A percentile compares a stretch with the other conserved stretches of the same genome.
These are phyloP conservation scores for Escovopsis sp. DNA, from an alignment of 2,329 filamentous ascomycete species.

Conservation along the genomic window DNA sequence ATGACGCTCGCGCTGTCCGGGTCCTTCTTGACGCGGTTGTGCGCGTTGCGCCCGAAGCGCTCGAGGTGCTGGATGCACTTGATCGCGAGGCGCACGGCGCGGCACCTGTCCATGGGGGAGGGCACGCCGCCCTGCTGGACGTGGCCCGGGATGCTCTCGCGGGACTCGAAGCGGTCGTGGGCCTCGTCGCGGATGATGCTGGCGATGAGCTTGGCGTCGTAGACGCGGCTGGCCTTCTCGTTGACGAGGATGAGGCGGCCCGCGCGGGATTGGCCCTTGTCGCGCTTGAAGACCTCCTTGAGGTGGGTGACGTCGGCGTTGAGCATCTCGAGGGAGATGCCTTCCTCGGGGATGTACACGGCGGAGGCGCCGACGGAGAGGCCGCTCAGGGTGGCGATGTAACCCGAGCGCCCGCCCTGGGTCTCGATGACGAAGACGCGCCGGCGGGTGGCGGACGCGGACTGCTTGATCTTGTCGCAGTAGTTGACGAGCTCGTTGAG, in stretches of 20 bases:
- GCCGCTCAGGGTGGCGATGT: constrained; percentile 80
- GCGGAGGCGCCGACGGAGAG: constrained; percentile 83
- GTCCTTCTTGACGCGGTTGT: constrained; percentile 56
- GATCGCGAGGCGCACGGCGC: constrained; percentile 81
- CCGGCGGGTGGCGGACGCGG: constrained; percentile 80
- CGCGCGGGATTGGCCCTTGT: constrained; percentile 76
- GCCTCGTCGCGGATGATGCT: constrained; percentile 93
- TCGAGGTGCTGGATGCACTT: constrained; percentile 91
- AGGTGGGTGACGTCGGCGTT: constrained; percentile 80
- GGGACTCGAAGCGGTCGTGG: constrained; percentile 78
- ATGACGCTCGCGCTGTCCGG: constrained; percentile 67
- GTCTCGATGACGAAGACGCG: constrained; percentile 97
- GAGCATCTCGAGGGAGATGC: constrained; percentile 85
- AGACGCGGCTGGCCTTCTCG: constrained; percentile 81
- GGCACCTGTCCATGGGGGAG: constrained; percentile 88
- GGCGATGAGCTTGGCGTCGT: constrained; percentile 83
- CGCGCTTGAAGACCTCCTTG: constrained; percentile 67
- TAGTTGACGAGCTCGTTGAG: constrained; percentile 89
- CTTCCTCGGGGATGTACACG: constrained; percentile 94
- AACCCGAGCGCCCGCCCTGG: constrained; percentile 86
- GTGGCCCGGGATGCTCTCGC: constrained; percentile 82
- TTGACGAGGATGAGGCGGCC: constrained; percentile 95
- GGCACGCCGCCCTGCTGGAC: constrained; percentile 90
- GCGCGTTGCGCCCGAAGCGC: constrained; percentile 49
- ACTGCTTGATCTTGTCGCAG: constrained; percentile 96